A percentile compares a stretch with the other conserved stretches of the same genome.
Conservation (phyloP, 768 basidiomycete species). For the Candolleomyces aberdarensis region DNA sequence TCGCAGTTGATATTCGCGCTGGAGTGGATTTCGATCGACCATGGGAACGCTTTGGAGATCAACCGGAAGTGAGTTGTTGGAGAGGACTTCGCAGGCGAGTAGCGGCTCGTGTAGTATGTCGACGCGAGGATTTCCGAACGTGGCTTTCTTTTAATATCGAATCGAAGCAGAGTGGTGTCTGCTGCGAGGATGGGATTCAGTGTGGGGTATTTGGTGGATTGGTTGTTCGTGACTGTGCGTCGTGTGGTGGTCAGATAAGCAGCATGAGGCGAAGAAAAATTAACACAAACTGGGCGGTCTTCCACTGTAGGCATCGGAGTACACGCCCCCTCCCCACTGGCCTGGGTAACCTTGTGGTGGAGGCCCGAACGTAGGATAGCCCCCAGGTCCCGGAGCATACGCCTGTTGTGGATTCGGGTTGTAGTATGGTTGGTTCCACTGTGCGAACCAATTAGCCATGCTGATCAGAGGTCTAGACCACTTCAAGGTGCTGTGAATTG, state of each 20-base stretch:
- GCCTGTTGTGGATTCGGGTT: not conserved
- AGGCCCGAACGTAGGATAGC: not conserved
- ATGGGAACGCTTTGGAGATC: slow-evolving; percentile 61
- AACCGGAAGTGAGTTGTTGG: slow-evolving; percentile 45
- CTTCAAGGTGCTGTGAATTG: not conserved
- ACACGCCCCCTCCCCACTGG: slow-evolving; percentile 2
- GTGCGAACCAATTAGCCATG: not conserved
- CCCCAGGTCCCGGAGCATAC: not conserved
- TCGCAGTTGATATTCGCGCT: slow-evolving; percentile 34
- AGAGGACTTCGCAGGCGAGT: slow-evolving; percentile 33
- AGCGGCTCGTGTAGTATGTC: slow-evolving; percentile 37
- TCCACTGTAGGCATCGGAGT: slow-evolving; percentile 7
- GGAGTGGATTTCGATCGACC: slow-evolving; percentile 54
- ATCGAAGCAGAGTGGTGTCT: slow-evolving; percentile 47
- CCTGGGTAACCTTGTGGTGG: not conserved
- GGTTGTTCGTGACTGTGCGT: not conserved
- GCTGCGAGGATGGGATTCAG: slow-evolving; percentile 53
- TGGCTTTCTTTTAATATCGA: slow-evolving; percentile 45
- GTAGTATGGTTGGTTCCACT: slow-evolving; percentile 1
- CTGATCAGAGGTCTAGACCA: not conserved
- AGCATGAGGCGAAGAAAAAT: not conserved
- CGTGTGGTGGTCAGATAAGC: not conserved
- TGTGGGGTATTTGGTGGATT: slow-evolving; percentile 41
- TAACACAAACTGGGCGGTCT: slow-evolving; percentile 1
- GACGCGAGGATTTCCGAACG: slow-evolving; percentile 38